Conservation (phyloP, 805 yeast species). For the Saturnispora ahearnii region DNA sequence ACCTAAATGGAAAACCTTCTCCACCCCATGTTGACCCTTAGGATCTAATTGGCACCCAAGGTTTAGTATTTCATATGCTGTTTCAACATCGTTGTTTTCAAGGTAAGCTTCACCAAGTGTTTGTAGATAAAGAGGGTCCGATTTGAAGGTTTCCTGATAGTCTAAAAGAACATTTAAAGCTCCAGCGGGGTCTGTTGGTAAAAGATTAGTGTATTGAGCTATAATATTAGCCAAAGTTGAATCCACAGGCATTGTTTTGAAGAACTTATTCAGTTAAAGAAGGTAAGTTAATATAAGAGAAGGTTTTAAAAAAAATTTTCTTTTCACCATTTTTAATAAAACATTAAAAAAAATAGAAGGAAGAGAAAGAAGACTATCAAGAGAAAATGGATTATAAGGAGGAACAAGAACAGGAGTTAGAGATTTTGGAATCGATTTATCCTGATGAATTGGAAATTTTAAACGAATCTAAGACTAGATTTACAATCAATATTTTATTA, state of each 20-base stretch:
- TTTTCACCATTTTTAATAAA: neutral
- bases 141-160: conserved; percentile 27
- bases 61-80: conserved; percentile 56
- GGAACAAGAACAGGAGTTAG: conserved; percentile 85
- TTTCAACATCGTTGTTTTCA: conserved; percentile 72
- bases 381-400: conserved; percentile 35
- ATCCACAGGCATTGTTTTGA: conserved; percentile 3
- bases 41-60: conserved; percentile 64
- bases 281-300: no score
- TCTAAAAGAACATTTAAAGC: conserved; percentile 44
- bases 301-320: neutral
- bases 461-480: conserved; percentile 32
- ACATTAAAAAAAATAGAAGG: neutral
- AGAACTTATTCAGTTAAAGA: neutral
- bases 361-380: neutral
- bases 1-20: conserved; percentile 83
- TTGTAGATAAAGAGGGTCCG: conserved; percentile 41
- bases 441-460: conserved; percentile 73
- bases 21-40: conserved; percentile 55
- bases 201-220: conserved; percentile 25
- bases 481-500: conserved; percentile 48
- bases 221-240: conserved; percentile 4
- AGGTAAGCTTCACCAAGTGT: conserved; percentile 67
- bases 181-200: conserved; percentile 39
- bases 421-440: conserved; percentile 81